phyloP scores from a whole-genome alignment of 2,329 filamentous ascomycete species.

The Didymella keratinophila region DNA sequence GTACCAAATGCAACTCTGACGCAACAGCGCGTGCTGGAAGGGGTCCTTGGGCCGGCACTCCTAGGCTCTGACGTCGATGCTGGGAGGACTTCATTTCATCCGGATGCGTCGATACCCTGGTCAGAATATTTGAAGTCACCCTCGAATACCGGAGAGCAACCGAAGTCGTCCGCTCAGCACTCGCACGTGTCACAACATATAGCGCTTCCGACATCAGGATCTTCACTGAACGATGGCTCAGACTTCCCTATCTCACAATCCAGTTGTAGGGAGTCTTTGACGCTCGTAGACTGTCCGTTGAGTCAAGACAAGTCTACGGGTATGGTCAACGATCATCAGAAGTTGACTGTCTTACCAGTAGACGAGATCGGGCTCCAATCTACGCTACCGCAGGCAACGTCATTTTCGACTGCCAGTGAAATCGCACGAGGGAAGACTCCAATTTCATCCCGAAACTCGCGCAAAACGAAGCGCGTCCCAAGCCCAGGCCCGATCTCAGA shows the following conservation, averaged over 20 bases:
- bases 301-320: constrained; percentile 7
- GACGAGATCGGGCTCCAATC: background rate
- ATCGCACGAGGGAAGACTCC: background rate
- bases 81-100: constrained; percentile 25
- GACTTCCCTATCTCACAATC: constrained; percentile 11
- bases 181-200: constrained; percentile 2
- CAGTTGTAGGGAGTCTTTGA: constrained; percentile 15
- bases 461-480: constrained; percentile 13
- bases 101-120: constrained; percentile 47
- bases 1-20: constrained; percentile 53
- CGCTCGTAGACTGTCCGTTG: constrained; percentile 15
- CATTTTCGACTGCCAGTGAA: background rate
- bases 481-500: constrained; percentile 23
- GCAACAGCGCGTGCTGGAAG: constrained; percentile 52
- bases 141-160: constrained; percentile 20
- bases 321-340: background rate
- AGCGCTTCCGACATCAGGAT: background rate
- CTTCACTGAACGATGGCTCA: background rate
- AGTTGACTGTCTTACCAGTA: background rate
- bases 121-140: constrained; percentile 45
- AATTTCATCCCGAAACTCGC: constrained; percentile 4
- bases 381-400: background rate
- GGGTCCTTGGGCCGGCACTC: constrained; percentile 38
- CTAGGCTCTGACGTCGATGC: constrained; percentile 32
- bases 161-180: constrained; percentile 19